Conservation (phyloP, 495 filamentous ascomycete genomes). For the Neurospora terricola region DNA sequence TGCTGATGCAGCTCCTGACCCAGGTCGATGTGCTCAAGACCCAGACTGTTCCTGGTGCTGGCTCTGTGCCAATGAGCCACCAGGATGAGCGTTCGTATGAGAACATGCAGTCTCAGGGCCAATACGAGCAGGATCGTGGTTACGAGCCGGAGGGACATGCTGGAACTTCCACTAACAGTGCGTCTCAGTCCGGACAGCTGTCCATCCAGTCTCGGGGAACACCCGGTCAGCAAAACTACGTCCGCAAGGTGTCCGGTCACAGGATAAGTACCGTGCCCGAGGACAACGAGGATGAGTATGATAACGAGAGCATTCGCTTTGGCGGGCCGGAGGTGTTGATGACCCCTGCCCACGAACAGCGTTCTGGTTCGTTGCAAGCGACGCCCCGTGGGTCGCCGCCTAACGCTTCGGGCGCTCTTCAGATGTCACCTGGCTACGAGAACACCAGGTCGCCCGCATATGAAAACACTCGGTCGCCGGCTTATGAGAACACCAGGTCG, state of each 20-base stretch:
- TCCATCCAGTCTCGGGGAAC: conserved; percentile 55
- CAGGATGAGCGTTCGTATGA: conserved; percentile 41
- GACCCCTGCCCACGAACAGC: conserved; percentile 35
- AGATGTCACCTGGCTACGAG: conserved; percentile 34
- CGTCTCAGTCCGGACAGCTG: conserved; percentile 67
- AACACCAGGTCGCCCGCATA: conserved; percentile 9
- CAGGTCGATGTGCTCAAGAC: conserved; percentile 86
- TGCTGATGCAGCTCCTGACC: conserved; percentile 82
- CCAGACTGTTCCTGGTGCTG: conserved; percentile 29
- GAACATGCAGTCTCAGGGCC: conserved; percentile 40
- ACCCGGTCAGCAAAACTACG: conserved; percentile 48
- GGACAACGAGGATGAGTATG: conserved; percentile 60
- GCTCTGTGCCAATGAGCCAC: conserved; percentile 23
- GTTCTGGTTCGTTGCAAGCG: conserved; percentile 40
- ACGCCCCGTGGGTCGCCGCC: conserved; percentile 66
- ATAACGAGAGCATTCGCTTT: conserved; percentile 36
- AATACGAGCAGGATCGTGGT: conserved; percentile 50
- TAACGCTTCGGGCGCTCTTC: conserved; percentile 31
- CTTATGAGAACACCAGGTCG: conserved; percentile 32
- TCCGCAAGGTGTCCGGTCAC: conserved; percentile 58
- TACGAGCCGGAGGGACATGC: conserved; percentile 80
- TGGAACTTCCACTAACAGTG: conserved; percentile 61
- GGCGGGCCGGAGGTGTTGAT: conserved; percentile 37
- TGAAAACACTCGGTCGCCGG: conserved; percentile 15
- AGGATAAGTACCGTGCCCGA: conserved; percentile 85